These are phyloP conservation scores for Trifolium pratense DNA, from an alignment of 306 rosid species.

Conservation along the genomic window DNA sequence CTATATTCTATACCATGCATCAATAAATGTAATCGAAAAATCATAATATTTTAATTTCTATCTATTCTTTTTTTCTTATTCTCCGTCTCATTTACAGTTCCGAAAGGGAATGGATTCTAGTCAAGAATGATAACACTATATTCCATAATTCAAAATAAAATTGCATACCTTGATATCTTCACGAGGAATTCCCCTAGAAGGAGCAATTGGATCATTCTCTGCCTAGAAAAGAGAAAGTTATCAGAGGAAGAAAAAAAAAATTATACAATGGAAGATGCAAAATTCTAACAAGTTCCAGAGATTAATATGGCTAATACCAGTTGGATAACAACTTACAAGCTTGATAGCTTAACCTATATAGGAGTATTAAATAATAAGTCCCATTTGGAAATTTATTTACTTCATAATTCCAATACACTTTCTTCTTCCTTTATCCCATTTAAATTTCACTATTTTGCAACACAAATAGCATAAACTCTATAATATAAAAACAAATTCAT, in stretches of 20 bases:
- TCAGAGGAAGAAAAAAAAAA: too few species aligned
- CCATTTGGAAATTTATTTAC: conserved; percentile 15
- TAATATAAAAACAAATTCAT: not conserved
- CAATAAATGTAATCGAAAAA: conserved; percentile 14
- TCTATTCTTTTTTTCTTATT: conserved; percentile 2
- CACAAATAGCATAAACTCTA: conserved; percentile 1
- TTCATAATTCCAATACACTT: conserved; percentile 13
- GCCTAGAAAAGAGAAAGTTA: conserved; percentile 62
- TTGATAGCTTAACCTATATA: not conserved
- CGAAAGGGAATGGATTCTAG: conserved; percentile 2
- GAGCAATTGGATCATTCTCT: conserved; percentile 94
- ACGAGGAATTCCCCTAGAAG: conserved; percentile 82
- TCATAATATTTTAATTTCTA: not conserved
- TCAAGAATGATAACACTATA: conserved; percentile 22
- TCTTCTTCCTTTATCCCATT: conserved; percentile 13
- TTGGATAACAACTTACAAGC: conserved; percentile 14
- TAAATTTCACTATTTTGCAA: not conserved
- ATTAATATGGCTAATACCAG: not conserved
- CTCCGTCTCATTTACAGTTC: conserved; percentile 3
- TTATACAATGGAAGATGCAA: not conserved
- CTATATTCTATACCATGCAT: not conserved
- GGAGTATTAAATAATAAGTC: conserved; percentile 8
- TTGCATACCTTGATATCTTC: conserved; percentile 80
- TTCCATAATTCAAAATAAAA: conserved; percentile 15
- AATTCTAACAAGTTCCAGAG: conserved; percentile 1